Evolutionary conservation across 2,329 filamentous ascomycete genomes (phyloP).

Genomic region (Fusarium anguioides): DNA sequence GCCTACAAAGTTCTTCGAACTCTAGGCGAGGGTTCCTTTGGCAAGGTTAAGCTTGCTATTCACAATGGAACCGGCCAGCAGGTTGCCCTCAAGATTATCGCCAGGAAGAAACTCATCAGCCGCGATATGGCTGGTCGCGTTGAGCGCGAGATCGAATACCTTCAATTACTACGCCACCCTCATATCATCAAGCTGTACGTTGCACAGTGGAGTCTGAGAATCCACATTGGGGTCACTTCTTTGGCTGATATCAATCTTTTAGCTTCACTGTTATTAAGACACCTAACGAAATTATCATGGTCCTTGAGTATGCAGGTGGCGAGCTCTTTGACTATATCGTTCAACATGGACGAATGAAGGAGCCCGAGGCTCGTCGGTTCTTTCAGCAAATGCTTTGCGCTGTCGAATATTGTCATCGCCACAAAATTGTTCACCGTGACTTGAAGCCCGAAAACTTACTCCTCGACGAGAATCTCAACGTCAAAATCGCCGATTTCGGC

Average conservation of each 20-base stretch:
- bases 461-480: constrained; percentile 93
- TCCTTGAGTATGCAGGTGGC: constrained; percentile 95
- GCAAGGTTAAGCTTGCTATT: constrained; percentile 96
- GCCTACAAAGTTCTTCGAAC: constrained; percentile 93
- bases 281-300: constrained; percentile 96
- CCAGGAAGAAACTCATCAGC: constrained; percentile 93
- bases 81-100: constrained; percentile 98
- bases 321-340: constrained; percentile 99
- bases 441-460: constrained; percentile 97
- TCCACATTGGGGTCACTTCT: background rate
- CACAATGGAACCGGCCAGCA: constrained; percentile 93
- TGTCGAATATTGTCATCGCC: constrained; percentile 97
- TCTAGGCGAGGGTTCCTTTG: constrained; percentile 95
- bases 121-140: constrained; percentile 98
- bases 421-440: constrained; percentile 98
- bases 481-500: constrained; percentile 99
- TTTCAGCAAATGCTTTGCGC: constrained; percentile 99
- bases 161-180: constrained; percentile 93
- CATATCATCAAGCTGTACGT: constrained; percentile 98
- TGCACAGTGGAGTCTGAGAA: background rate
- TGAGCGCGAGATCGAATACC: constrained; percentile 97
- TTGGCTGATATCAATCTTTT: constrained; percentile 12
- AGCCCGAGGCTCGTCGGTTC: constrained; percentile 93
- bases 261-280: constrained; percentile 98
- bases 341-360: constrained; percentile 89